A percentile compares a stretch with the other conserved stretches of the same genome.
Conservation (phyloP, 192 early-diverging fungal species). For the Coemansia biformis region DNA sequence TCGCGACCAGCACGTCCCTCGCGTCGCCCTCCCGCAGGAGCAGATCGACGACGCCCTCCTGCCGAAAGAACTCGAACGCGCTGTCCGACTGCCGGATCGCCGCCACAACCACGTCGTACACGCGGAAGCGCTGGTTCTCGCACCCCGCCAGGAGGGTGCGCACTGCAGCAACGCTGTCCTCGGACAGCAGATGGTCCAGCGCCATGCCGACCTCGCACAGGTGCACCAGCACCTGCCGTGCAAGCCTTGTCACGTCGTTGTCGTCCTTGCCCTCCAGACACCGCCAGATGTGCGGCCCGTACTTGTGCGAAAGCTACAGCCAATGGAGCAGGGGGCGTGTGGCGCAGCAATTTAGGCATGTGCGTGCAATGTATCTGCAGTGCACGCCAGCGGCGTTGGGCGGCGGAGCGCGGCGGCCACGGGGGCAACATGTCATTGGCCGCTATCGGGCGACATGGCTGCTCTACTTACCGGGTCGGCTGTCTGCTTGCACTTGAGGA, state of each 20-base stretch:
- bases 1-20: slow-evolving; percentile 27
- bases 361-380: background rate
- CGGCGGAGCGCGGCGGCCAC: too few species aligned
- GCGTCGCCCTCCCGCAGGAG: slow-evolving; percentile 26
- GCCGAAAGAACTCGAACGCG: slow-evolving; percentile 29
- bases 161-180: slow-evolving; percentile 15
- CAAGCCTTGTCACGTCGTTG: slow-evolving; percentile 28
- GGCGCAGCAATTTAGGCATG: background rate
- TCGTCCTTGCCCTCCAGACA: slow-evolving; percentile 35
- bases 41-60: slow-evolving; percentile 26
- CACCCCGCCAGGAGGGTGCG: slow-evolving; percentile 17
- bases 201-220: slow-evolving; percentile 20
- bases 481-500: slow-evolving; percentile 35
- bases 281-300: slow-evolving; percentile 41
- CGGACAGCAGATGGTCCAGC: slow-evolving; percentile 30
- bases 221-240: slow-evolving; percentile 26
- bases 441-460: too few species aligned
- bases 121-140: slow-evolving; percentile 42
- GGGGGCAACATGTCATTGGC: too few species aligned
- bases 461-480: slow-evolving; percentile 33
- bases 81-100: slow-evolving; percentile 12
- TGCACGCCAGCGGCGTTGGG: too few species aligned
- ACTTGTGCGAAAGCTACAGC: slow-evolving; percentile 35
- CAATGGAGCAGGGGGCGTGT: background rate
- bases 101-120: slow-evolving; percentile 37